Evolutionary conservation across 495 filamentous ascomycete species (phyloP).

Genomic region (Chaetomium cochliodes): DNA sequence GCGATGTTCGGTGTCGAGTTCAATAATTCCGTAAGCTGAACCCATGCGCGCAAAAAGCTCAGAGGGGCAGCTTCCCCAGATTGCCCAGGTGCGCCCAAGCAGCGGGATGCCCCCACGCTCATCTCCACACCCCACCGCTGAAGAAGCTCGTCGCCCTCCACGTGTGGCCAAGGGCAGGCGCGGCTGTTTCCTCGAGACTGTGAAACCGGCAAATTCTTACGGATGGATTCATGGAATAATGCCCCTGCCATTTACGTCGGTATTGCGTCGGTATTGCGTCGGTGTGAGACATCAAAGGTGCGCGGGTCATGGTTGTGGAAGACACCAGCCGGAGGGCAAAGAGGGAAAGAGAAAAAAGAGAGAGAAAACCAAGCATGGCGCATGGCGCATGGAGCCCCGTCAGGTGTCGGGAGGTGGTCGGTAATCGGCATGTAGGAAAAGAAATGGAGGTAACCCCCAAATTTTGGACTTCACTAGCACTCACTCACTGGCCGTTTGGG

Average conservation of each 20-base stretch:
- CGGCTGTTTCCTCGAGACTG: slow-evolving; percentile 7
- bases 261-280: too few species aligned
- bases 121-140: slow-evolving; percentile 30
- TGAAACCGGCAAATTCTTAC: slow-evolving; percentile 7
- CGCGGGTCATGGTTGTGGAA: too few species aligned
- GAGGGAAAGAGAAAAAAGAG: neutral
- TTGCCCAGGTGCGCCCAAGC: slow-evolving; percentile 9
- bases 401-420: neutral
- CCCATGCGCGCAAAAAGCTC: slow-evolving; percentile 18
- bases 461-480: neutral
- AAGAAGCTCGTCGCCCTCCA: slow-evolving; percentile 15
- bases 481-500: neutral
- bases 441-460: slow-evolving; percentile 2
- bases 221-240: neutral
- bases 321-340: neutral
- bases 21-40: slow-evolving; percentile 24
- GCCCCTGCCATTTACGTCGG: neutral
- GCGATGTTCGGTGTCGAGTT: slow-evolving; percentile 5
- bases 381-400: too few species aligned
- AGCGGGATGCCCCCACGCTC: slow-evolving; percentile 25
- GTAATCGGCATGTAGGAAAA: too few species aligned
- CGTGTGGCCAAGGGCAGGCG: slow-evolving; percentile 13
- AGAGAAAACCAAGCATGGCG: too few species aligned
- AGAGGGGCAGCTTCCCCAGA: slow-evolving; percentile 27
- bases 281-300: too few species aligned